Percentiles rank a stretch among this genome's conserved stretches.
Evolutionary conservation across 495 filamentous ascomycete species (phyloP).

Genomic region (Trichoderma parareesei): DNA sequence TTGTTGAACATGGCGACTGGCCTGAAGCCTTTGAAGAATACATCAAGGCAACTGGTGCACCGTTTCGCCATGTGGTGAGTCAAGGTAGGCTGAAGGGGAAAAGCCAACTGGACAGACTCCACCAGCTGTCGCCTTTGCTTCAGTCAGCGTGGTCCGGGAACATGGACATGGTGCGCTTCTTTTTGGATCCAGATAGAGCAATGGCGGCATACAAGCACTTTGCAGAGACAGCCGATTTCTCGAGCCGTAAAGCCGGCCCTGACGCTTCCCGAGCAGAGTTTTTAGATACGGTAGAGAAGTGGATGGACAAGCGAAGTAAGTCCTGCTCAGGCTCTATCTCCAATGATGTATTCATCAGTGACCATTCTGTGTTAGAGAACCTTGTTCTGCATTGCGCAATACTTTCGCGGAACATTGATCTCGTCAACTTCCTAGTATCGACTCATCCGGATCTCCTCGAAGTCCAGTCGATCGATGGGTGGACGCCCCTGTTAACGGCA

Average conservation of each 20-base stretch:
- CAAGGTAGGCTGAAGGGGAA: background rate
- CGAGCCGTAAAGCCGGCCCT: background rate
- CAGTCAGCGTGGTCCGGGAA: background rate
- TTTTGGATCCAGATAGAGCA: background rate
- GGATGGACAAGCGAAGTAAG: background rate
- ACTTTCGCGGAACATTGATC: background rate
- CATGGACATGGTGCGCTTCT: background rate
- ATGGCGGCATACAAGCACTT: background rate
- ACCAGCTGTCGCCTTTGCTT: background rate
- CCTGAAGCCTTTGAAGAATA: background rate
- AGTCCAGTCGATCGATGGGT: background rate
- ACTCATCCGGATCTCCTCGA: background rate
- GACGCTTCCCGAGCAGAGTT: background rate
- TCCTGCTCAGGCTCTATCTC: background rate
- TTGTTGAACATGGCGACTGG: background rate
- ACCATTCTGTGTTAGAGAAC: background rate
- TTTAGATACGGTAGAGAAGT: background rate
- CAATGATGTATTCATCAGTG: background rate
- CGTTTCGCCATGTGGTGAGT: background rate
- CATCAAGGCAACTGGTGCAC: background rate
- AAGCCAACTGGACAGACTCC: background rate
- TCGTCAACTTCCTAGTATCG: background rate
- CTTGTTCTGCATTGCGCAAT: background rate
- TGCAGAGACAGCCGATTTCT: background rate
- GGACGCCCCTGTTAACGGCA: background rate